phyloP scores from a whole-genome alignment of 805 yeast genomes.

The Wickerhamiella lipophila region DNA sequence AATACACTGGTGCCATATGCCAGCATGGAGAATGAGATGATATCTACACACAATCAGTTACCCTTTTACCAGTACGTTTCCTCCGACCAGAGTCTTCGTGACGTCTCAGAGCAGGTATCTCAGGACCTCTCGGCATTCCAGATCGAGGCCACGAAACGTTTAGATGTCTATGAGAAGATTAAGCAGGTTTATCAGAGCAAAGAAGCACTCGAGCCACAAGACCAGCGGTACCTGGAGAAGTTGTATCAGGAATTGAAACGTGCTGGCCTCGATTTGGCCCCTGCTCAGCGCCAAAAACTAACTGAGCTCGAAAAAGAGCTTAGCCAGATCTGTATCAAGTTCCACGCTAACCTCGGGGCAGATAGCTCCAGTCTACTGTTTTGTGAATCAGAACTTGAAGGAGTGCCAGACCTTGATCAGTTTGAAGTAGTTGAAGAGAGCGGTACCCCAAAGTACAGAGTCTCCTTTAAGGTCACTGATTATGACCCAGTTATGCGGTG shows the following conservation, averaged over 20 bases:
- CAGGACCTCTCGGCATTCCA: constrained; percentile 41
- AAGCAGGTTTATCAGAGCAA: constrained; percentile 36
- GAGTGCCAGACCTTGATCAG: constrained; percentile 55
- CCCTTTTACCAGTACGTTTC: constrained; percentile 67
- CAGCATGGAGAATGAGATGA: constrained; percentile 36
- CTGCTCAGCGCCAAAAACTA: constrained; percentile 42
- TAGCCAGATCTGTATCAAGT: constrained; percentile 44
- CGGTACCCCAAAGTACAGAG: constrained; percentile 32
- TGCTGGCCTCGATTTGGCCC: constrained; percentile 53
- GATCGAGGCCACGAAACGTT: constrained; percentile 55
- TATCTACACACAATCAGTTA: constrained; percentile 38
- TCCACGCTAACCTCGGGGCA: constrained; percentile 55
- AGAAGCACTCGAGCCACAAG: constrained; percentile 39
- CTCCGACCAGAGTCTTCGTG: constrained; percentile 48
- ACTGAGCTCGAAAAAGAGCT: constrained; percentile 47
- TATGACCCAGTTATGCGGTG: constrained; percentile 63
- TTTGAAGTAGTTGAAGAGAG: constrained; percentile 38
- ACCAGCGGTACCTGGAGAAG: constrained; percentile 46
- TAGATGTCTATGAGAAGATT: constrained; percentile 50
- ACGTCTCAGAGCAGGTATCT: constrained; percentile 55
- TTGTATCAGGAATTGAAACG: constrained; percentile 45
- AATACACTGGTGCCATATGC: constrained; percentile 10
- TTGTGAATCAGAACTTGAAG: constrained; percentile 52
- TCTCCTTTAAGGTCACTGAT: constrained; percentile 76
- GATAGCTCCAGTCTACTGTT: constrained; percentile 50